phyloP scores from a whole-genome alignment of 2,329 filamentous ascomycete species.

The Davidsoniella eucalypti region DNA sequence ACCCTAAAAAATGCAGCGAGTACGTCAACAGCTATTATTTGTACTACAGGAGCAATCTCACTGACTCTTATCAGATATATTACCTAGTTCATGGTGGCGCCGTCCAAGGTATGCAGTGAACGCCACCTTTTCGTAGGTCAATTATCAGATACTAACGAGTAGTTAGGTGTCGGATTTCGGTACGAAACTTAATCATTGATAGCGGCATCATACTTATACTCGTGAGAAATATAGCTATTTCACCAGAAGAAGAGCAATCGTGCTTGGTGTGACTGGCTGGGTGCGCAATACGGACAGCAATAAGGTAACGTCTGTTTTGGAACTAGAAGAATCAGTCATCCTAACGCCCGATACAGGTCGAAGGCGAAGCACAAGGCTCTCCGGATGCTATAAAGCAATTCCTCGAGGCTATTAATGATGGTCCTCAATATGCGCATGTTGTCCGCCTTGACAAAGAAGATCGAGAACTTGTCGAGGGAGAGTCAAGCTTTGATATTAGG shows the following conservation, averaged over 20 bases:
- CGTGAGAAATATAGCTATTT: conserved; percentile 28
- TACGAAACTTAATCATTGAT: conserved; percentile 16
- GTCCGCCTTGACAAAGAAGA: conserved; percentile 55
- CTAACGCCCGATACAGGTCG: conserved; percentile 42
- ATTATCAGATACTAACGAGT: background rate
- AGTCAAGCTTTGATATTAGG: conserved; percentile 47
- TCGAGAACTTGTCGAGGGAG: conserved; percentile 47
- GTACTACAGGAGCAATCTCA: background rate
- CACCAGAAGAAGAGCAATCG: conserved; percentile 32
- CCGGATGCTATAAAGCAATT: conserved; percentile 50
- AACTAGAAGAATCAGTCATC: background rate
- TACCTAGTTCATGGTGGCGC: conserved; percentile 46
- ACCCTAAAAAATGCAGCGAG: too few relatives aligned
- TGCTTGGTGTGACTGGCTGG: conserved; percentile 41
- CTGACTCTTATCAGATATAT: conserved; percentile 29
- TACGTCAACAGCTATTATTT: too few relatives aligned
- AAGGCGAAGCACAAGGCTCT: conserved; percentile 73
- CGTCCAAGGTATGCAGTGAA: conserved; percentile 45
- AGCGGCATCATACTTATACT: background rate
- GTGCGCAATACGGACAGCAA: conserved; percentile 40
- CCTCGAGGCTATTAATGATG: conserved; percentile 56
- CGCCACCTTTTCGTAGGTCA: background rate
- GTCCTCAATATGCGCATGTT: conserved; percentile 57
- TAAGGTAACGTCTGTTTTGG: conserved; percentile 26
- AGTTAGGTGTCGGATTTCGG: conserved; percentile 39